phyloP scores from a whole-genome alignment of 2,329 filamentous ascomycete species.

The Aspergillus fijiensis region DNA sequence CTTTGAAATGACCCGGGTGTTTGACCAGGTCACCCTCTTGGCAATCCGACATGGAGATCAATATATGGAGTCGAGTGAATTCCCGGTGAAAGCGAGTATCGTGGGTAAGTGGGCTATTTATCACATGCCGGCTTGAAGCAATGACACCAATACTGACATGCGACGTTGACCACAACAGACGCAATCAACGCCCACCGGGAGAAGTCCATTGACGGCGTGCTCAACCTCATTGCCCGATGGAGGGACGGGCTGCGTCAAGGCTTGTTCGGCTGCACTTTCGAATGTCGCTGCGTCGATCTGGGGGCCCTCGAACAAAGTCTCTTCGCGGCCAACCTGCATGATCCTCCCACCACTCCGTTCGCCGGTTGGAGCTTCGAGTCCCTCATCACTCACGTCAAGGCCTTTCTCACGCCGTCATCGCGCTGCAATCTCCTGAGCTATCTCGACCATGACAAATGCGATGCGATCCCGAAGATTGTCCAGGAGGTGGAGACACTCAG shows the following conservation, averaged over 20 bases:
- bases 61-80: not conserved
- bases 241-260: not conserved
- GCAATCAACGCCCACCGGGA: not conserved
- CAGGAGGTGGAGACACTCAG: not conserved
- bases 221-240: not conserved
- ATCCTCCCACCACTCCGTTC: not conserved
- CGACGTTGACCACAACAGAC: not conserved
- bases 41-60: not conserved
- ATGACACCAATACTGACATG: not conserved
- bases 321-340: not conserved
- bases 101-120: not conserved
- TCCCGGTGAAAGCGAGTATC: not conserved
- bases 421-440: not conserved
- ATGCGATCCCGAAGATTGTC: not conserved
- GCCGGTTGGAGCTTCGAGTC: not conserved
- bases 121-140: too few relatives aligned
- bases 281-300: not conserved
- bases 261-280: not conserved
- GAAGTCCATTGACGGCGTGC: not conserved
- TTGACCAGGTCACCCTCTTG: not conserved
- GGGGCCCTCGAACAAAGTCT: not conserved
- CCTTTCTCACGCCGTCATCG: not conserved
- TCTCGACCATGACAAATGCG: not conserved
- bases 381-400: not conserved
- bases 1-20: not conserved